These are phyloP conservation scores for Boletus reticulatus DNA, from an alignment of 768 basidiomycete genomes.

Conservation along the genomic window DNA sequence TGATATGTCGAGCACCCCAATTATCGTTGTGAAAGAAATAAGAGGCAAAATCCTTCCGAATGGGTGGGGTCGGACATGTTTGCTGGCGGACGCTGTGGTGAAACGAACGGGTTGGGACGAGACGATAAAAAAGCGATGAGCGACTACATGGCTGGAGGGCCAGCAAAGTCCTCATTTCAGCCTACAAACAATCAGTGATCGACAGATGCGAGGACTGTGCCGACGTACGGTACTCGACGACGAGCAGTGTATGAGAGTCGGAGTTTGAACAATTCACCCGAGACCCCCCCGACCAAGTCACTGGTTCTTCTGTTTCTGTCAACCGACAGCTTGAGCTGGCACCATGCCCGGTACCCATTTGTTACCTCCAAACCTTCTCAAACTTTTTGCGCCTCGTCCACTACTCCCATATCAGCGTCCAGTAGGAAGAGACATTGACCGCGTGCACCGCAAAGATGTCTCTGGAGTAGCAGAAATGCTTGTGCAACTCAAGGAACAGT, in stretches of 20 bases:
- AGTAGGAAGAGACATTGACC: conserved; percentile 78
- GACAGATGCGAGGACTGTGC: not conserved
- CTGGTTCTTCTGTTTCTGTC: conserved; percentile 7
- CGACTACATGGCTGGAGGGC: conserved; percentile 13
- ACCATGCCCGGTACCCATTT: conserved; percentile 74
- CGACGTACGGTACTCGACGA: conserved; percentile 3
- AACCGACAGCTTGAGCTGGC: conserved; percentile 5
- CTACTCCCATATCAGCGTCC: conserved; percentile 86
- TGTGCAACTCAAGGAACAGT: conserved; percentile 70
- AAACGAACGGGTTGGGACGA: conserved; percentile 5
- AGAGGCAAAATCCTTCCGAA: conserved; percentile 39
- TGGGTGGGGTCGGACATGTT: conserved; percentile 3
- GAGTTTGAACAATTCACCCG: conserved; percentile 29
- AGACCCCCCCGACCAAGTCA: conserved; percentile 1
- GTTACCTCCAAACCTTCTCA: conserved; percentile 92
- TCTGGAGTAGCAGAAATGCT: conserved; percentile 77
- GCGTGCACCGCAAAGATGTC: conserved; percentile 66
- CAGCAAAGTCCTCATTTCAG: conserved; percentile 17
- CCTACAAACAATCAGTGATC: not conserved
- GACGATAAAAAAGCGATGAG: conserved; percentile 7
- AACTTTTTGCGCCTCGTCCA: conserved; percentile 93
- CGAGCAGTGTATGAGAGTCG: conserved; percentile 12
- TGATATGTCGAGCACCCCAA: conserved; percentile 38
- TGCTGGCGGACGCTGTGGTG: conserved; percentile 1
- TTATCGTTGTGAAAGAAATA: conserved; percentile 65